phyloP scores from a whole-genome alignment of 352 stramenopile species.

The Phytophthora constricta region DNA sequence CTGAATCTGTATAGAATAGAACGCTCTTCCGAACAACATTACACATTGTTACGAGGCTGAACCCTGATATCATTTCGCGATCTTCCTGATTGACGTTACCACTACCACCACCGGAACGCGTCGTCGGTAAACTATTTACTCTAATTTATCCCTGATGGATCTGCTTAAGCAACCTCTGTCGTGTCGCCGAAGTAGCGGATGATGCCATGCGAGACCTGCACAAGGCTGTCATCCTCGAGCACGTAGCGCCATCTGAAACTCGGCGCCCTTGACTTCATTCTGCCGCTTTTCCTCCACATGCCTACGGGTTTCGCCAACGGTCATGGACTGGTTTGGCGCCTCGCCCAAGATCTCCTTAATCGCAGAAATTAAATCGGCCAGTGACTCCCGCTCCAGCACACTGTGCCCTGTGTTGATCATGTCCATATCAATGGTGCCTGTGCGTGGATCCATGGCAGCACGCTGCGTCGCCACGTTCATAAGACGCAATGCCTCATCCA shows the following conservation, averaged over 20 bases:
- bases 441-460: conserved; percentile 97
- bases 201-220: conserved; percentile 93
- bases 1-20: neutral
- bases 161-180: conserved; percentile 9
- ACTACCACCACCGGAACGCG: neutral
- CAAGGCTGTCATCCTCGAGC: conserved; percentile 92
- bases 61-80: neutral
- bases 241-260: conserved; percentile 91
- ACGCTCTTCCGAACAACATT: neutral
- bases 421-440: conserved; percentile 99
- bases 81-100: conserved; percentile 16
- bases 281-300: conserved; percentile 89
- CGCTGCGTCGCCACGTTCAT: conserved; percentile 98
- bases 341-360: conserved; percentile 71
- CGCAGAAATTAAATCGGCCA: conserved; percentile 57
- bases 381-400: conserved; percentile 87
- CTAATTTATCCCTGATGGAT: neutral
- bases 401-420: conserved; percentile 97
- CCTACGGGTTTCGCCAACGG: conserved; percentile 85
- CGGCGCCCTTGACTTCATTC: conserved; percentile 72
- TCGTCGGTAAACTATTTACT: neutral
- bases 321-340: conserved; percentile 71
- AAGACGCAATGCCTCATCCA: conserved; percentile 95
- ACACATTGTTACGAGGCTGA: neutral
- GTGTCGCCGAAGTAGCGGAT: conserved; percentile 76